Evolutionary conservation across 495 filamentous ascomycete species (phyloP), one percentile per base, ranked within the genome.

Genomic region (Penicillium longicatenatum): DNA sequence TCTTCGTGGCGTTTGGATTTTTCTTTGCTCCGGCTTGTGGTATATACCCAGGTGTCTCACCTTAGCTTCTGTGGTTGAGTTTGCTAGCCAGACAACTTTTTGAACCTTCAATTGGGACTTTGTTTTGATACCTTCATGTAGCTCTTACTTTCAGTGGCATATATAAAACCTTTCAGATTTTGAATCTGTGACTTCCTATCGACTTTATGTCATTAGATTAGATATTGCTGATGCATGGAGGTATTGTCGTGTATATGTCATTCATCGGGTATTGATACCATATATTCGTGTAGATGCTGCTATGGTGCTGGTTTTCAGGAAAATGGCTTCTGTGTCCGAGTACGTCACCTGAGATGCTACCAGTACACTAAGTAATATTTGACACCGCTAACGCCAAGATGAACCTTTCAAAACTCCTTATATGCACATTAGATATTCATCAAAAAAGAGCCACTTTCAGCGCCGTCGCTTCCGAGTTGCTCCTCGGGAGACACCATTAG

Each of bases 31-130:
- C 53, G 53, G 62, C 60, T 63, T 59, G 56, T 64, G 61, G 51
- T 60, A 65, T 64, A 67, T 68, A 68, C 65, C 65, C 65, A 54
- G 57, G 46, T 60, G 30, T 59, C 44, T 47, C 50, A 47, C 48
- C 56, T 61, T 56, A 53, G 33, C 37, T 44, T 50, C 46, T 67
- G 51, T 55, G 45, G 35, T 62, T 53, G 55, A 46, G 42, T 65
- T 62, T 59, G 55, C 58, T 58, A 54, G 49, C 61, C 55, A 58
- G 52, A 60, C 48, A 37, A 46, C 37, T 52, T 47, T 52, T 31
- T 7, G 33, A 57, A n/a, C 2, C 14, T n/a, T 6, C 16, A 16
- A 17, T n/a, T 39, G 37, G 37, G 14, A 11, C 37, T 48, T 50
- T 37, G 33, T 22, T 51, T 58, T 49, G 26, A 47, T 33, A 33